Percentiles rank a stretch among this genome's conserved stretches.
These are phyloP conservation scores for Pisolithus sp. DNA, from an alignment of 768 basidiomycete species.

Conservation along the genomic window DNA sequence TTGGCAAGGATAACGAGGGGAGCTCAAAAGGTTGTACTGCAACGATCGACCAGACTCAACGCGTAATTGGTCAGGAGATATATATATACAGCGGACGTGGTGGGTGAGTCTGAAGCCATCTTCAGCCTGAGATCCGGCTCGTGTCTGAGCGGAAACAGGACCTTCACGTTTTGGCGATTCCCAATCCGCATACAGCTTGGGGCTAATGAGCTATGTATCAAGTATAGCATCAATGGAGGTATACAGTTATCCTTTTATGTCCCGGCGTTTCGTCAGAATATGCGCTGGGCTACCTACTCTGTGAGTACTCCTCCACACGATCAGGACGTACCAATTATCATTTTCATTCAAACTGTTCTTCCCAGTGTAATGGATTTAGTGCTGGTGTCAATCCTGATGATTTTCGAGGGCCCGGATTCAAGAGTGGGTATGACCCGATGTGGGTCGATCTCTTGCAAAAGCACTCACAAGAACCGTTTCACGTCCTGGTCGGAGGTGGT, in stretches of 20 bases:
- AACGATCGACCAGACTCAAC: constrained; percentile 31
- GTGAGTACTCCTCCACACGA: constrained; percentile 35
- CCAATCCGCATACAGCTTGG: constrained; percentile 74
- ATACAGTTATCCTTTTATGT: constrained; percentile 76
- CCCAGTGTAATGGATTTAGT: constrained; percentile 82
- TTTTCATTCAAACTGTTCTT: neutral
- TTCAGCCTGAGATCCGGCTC: too few species aligned
- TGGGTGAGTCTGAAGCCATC: constrained; percentile 35
- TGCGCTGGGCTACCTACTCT: constrained; percentile 88
- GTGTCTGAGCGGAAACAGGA: constrained; percentile 35
- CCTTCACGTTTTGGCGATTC: constrained; percentile 94
- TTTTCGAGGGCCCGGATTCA: constrained; percentile 76
- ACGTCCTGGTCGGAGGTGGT: constrained; percentile 89
- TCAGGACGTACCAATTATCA: neutral
- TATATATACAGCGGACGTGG: constrained; percentile 56
- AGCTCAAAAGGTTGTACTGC: constrained; percentile 5
- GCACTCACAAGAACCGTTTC: constrained; percentile 77
- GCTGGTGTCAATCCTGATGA: constrained; percentile 86
- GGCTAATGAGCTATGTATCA: constrained; percentile 64
- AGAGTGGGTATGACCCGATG: constrained; percentile 80
- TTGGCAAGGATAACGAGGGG: constrained; percentile 13
- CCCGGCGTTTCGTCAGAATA: constrained; percentile 73
- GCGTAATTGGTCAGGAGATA: constrained; percentile 60
- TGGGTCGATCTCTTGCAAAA: constrained; percentile 89
- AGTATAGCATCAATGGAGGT: constrained; percentile 79